Evolutionary conservation across 257 asterid species (phyloP), one percentile per base, ranked within the genome.

Genomic region (Solanum piurae): DNA sequence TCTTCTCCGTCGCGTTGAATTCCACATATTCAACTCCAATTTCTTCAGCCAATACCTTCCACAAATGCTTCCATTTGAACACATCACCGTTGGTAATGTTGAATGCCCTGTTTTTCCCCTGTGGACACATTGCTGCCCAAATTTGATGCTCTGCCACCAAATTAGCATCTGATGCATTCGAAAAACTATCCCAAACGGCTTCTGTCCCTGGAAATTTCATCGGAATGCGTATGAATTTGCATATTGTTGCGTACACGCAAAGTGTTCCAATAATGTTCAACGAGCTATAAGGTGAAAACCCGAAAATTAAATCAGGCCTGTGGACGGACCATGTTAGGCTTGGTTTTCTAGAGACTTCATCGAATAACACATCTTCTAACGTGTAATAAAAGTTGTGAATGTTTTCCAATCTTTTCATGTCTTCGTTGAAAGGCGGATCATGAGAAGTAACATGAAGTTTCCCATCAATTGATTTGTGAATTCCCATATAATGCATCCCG

Each of bases 141-240:
- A 97, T 97, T 74, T 95, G 95, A 74, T 97, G 99, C 94, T 95
- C 99, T 0, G 98, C 99, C 27, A 97, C 89, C 92, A 97, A 91
- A 90, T 97, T 97, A 1, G 99, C 98, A 68, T 97, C 98, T 0
- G 98, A 93, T 90, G 98, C 94, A 86, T 95, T 93, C 0, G 94
- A 93, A 74, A 92, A 97, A 2, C 95, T 94, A 1, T 97, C 94
- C 99, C 99, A 97, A 9, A 91, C 94, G 12, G 83, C 93, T 79
- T 94, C 94, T 77, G 88, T 60, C 3, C 99, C 99, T 0, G 98
- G 99, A 86, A 95, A 97, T 91, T 69, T 93, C 89, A 95, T 69
- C 0, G 92, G 92, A 9, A 86, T 7, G 4, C 96, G 93, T 90
- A 38, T 94, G 94, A 55, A 55, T 93, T 95, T 95, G 76, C 98